Evolutionary conservation across 306 rosid species (phyloP).

Genomic region (Alnus glutinosa): DNA sequence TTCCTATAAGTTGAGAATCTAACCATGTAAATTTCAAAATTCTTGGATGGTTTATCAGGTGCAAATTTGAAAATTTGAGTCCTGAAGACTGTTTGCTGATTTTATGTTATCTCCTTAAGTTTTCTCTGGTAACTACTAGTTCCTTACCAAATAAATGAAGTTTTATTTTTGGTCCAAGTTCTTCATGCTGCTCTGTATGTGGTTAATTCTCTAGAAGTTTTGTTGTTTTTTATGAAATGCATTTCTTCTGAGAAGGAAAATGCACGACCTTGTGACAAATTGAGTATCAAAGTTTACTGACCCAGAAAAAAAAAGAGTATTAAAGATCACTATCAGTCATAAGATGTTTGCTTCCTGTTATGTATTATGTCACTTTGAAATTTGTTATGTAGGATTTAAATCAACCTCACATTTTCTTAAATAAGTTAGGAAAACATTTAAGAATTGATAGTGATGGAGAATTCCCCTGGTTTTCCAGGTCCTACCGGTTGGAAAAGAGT

Average conservation of each 20-base stretch:
- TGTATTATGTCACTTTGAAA: neutral
- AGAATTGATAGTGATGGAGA: slow-evolving; percentile 19
- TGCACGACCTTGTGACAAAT: slow-evolving; percentile 10
- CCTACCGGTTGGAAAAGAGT: slow-evolving; percentile 86
- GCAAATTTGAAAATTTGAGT: slow-evolving; percentile 43
- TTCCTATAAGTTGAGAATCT: slow-evolving; percentile 10
- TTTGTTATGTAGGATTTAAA: neutral
- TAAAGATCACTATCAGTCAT: slow-evolving; percentile 9
- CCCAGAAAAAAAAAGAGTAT: neutral
- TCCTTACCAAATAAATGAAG: slow-evolving; percentile 21
- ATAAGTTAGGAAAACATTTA: slow-evolving; percentile 3
- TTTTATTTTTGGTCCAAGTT: neutral
- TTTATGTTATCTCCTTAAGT: slow-evolving; percentile 55
- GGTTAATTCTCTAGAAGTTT: neutral
- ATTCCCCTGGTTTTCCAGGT: slow-evolving; percentile 55
- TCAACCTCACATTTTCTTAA: neutral
- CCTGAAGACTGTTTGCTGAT: slow-evolving; percentile 58
- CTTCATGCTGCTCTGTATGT: neutral
- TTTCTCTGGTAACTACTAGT: slow-evolving; percentile 69
- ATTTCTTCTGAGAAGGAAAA: slow-evolving; percentile 13
- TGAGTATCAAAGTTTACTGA: slow-evolving; percentile 8
- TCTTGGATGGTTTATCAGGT: slow-evolving; percentile 49
- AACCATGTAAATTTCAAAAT: slow-evolving; percentile 18
- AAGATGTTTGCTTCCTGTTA: neutral
- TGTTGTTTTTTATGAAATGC: slow-evolving; percentile 19